These are phyloP conservation scores for Forsythia suspensa DNA, from an alignment of 257 asterid genomes.

Conservation along the genomic window DNA sequence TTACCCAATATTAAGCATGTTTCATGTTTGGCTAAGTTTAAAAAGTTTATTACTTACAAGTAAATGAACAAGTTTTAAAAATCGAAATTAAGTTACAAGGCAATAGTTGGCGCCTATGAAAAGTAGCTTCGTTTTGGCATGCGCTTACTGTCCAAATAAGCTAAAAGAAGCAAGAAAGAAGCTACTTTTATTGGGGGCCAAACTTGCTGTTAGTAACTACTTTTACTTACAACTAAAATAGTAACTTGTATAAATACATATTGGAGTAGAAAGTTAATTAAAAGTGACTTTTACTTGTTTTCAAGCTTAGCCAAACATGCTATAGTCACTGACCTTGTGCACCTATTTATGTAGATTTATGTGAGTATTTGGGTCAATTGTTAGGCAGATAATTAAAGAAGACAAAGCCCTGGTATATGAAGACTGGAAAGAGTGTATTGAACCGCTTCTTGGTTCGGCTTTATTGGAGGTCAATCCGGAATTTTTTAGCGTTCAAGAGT, in stretches of 20 bases:
- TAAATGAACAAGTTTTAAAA: not conserved
- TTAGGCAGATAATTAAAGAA: slow-evolving; percentile 74
- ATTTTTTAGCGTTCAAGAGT: slow-evolving; percentile 59
- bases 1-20: not conserved
- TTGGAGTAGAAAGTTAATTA: not conserved
- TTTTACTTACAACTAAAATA: not conserved
- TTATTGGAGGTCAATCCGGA: slow-evolving; percentile 50
- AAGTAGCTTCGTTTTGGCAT: not conserved
- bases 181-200: not conserved
- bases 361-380: slow-evolving; percentile 18
- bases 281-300: not conserved
- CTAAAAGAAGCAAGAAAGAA: not conserved
- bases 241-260: not conserved
- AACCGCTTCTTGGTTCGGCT: slow-evolving; percentile 52
- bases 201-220: not conserved
- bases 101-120: not conserved
- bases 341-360: not conserved
- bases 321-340: not conserved
- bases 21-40: not conserved
- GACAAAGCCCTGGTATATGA: slow-evolving; percentile 67
- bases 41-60: not conserved
- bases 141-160: not conserved
- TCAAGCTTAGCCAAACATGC: not conserved
- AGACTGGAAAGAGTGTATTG: slow-evolving; percentile 87
- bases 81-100: not conserved